A percentile compares a stretch with the other conserved stretches of the same genome.
These are phyloP conservation scores for Boletus rufocinnamomeus DNA, from an alignment of 768 basidiomycete genomes.

Conservation along the genomic window DNA sequence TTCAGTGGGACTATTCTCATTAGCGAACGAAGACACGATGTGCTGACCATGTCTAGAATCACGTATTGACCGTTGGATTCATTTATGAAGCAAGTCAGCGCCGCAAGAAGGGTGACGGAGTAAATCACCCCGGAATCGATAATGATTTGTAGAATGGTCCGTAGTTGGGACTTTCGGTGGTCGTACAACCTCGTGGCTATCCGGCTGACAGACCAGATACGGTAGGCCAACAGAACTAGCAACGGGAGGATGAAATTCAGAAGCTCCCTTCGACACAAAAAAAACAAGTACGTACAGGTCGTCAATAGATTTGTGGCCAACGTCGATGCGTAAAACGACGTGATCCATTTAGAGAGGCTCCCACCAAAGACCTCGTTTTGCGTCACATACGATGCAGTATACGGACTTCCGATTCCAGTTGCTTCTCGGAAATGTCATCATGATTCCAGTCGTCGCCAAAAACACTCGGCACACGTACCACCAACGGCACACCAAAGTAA, in stretches of 20 bases:
- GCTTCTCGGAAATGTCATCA: conserved; percentile 7
- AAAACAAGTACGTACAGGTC: conserved; percentile 26
- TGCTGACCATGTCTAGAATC: conserved; percentile 38
- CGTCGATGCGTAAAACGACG: conserved; percentile 34
- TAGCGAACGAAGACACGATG: background rate
- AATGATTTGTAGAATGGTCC: conserved; percentile 31
- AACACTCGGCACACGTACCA: conserved; percentile 16
- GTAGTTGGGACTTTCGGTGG: conserved; percentile 9
- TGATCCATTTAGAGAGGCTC: conserved; percentile 36
- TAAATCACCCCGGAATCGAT: conserved; percentile 43
- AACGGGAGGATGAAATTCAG: background rate
- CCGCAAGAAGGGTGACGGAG: conserved; percentile 36
- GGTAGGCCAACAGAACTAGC: conserved; percentile 31
- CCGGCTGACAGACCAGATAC: conserved; percentile 34
- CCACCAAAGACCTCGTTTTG: conserved; percentile 30
- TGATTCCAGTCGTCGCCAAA: background rate
- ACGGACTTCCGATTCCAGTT: conserved; percentile 23
- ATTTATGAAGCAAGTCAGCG: conserved; percentile 32
- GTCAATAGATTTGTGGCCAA: conserved; percentile 36
- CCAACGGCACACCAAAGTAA: conserved; percentile 33
- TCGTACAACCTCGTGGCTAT: conserved; percentile 19
- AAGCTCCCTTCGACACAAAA: background rate
- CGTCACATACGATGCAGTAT: conserved; percentile 13
- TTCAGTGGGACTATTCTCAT: background rate
- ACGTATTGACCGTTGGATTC: conserved; percentile 37